Percentiles rank a stretch among this genome's conserved stretches.
These are phyloP conservation scores for Solanum hybrid DNA, from an alignment of 305 asterid species.

Conservation along the genomic window DNA sequence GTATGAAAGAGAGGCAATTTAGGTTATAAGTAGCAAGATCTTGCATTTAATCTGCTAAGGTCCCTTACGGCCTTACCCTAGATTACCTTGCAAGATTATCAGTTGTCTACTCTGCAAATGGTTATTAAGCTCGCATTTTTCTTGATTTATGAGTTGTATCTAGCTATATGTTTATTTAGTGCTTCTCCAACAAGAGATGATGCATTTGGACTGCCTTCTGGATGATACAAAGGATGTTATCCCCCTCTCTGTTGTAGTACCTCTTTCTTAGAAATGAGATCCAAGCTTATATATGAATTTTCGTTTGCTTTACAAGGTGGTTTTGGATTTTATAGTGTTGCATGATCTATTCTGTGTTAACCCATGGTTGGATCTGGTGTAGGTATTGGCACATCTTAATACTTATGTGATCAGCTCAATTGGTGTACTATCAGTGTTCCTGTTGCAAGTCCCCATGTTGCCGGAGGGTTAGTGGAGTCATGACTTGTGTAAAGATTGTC, in stretches of 20 bases:
- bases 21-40: neutral
- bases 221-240: neutral
- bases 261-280: neutral
- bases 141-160: neutral
- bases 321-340: neutral
- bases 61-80: neutral
- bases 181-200: neutral
- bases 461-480: conserved; percentile 59
- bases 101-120: neutral
- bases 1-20: neutral
- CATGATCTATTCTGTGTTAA: neutral
- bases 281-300: neutral
- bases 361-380: conserved; percentile 5
- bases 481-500: conserved; percentile 45
- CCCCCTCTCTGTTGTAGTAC: neutral
- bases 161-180: neutral
- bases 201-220: neutral
- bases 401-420: conserved; percentile 2
- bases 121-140: neutral
- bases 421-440: conserved; percentile 4
- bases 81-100: neutral
- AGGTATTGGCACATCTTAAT: conserved; percentile 16
- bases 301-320: neutral
- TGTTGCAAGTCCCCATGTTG: conserved; percentile 40
- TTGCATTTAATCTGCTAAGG: neutral